Conservation (phyloP, 164 flowering plant genomes). For the Protea cynaroides region DNA sequence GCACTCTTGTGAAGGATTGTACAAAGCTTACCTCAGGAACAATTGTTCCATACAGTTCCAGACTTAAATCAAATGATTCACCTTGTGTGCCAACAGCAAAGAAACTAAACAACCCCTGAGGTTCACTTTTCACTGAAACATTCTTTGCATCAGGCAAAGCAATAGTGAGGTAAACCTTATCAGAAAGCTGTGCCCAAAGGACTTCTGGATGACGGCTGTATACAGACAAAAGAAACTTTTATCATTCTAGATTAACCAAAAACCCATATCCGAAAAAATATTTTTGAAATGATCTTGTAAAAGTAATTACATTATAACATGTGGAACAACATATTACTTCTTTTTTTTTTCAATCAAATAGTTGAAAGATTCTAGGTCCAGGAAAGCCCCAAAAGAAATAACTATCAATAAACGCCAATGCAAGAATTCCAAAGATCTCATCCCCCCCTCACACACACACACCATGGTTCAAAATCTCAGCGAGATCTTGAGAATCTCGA, state of each 20-base stretch:
- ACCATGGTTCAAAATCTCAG: too few relatives aligned
- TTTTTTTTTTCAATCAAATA: too few relatives aligned
- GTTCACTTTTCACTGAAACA: slow-evolving; percentile 62
- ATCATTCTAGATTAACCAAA: neutral
- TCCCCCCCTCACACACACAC: too few relatives aligned
- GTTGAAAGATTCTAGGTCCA: too few relatives aligned
- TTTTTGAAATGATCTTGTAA: too few relatives aligned
- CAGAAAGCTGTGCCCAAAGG: slow-evolving; percentile 95
- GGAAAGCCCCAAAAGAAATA: too few relatives aligned
- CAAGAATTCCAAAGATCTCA: too few relatives aligned
- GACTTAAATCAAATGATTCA: slow-evolving; percentile 41
- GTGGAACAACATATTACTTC: too few relatives aligned
- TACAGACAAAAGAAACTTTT: slow-evolving; percentile 2
- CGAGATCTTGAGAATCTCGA: too few relatives aligned
- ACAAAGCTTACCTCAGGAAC: slow-evolving; percentile 46
- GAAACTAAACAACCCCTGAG: slow-evolving; percentile 66
- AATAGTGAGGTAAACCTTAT: slow-evolving; percentile 72
- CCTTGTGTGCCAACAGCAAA: slow-evolving; percentile 59
- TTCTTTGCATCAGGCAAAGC: slow-evolving; percentile 82
- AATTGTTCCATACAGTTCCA: slow-evolving; percentile 56
- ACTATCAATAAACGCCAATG: too few relatives aligned
- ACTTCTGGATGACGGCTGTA: slow-evolving; percentile 80
- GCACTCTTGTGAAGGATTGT: neutral
- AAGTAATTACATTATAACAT: too few relatives aligned
- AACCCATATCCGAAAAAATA: too few relatives aligned